Percentiles rank a stretch among this genome's conserved stretches.
phyloP scores from a whole-genome alignment of 305 asterid genomes.

The Fraxinus platypoda region DNA sequence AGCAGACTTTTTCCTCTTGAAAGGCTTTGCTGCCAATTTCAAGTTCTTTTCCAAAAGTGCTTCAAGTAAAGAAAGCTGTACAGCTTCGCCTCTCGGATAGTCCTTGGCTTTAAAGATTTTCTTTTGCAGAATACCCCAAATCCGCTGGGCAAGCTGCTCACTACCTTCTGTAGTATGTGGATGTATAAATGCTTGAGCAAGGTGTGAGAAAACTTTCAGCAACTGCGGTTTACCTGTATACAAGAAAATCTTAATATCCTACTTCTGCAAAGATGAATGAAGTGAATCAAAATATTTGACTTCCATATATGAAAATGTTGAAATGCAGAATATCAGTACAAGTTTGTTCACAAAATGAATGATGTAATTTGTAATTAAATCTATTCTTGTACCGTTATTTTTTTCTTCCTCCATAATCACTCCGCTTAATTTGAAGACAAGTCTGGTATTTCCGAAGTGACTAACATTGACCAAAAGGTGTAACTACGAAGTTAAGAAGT shows the following conservation, averaged over 20 bases:
- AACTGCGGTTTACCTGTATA: constrained; percentile 78
- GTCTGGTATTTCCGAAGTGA: not conserved
- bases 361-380: not conserved
- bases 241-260: constrained; percentile 11
- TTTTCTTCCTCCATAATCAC: not conserved
- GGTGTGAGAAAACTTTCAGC: constrained; percentile 68
- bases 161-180: constrained; percentile 91
- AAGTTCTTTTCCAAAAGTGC: constrained; percentile 76
- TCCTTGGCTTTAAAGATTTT: constrained; percentile 91
- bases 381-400: not conserved
- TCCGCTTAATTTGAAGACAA: not conserved
- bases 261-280: not conserved
- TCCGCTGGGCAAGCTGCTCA: constrained; percentile 92
- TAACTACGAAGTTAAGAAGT: not conserved
- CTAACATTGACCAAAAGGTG: not conserved
- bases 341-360: not conserved
- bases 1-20: constrained; percentile 79
- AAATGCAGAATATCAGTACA: not conserved
- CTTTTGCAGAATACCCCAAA: constrained; percentile 90
- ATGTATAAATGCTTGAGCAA: constrained; percentile 76
- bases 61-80: constrained; percentile 61
- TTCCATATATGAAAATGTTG: not conserved
- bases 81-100: constrained; percentile 70
- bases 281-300: not conserved
- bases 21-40: constrained; percentile 86